phyloP scores from a whole-genome alignment of 306 rosid genomes.

The Pyrus communis region DNA sequence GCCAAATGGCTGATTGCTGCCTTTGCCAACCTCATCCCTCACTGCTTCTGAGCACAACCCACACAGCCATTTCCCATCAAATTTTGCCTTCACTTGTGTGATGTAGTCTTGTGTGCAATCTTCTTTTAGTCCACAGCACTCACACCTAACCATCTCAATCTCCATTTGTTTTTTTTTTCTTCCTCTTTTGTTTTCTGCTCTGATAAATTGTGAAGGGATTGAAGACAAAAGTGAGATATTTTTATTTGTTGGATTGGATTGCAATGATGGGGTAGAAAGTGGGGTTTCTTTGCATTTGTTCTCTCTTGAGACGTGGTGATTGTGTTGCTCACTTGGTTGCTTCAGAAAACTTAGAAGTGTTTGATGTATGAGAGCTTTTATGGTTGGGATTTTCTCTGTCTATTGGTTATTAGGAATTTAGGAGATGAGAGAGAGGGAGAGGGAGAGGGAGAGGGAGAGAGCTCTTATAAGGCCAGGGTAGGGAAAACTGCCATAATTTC shows the following conservation, averaged over 20 bases:
- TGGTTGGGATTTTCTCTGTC: neutral
- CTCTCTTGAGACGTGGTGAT: constrained; percentile 4
- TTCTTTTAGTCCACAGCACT: constrained; percentile 91
- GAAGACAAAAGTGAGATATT: neutral
- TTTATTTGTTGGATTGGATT: constrained; percentile 31
- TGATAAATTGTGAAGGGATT: constrained; percentile 6
- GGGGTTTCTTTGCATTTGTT: constrained; percentile 24
- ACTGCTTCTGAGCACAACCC: constrained; percentile 99
- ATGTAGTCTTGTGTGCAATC: constrained; percentile 91
- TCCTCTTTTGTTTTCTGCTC: neutral
- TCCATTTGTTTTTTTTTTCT: constrained; percentile 39
- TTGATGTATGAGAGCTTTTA: neutral
- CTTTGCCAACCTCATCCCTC: constrained; percentile 69
- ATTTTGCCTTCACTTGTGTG: constrained; percentile 57
- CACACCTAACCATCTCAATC: constrained; percentile 81
- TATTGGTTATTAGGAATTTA: neutral
- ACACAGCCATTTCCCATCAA: constrained; percentile 91
- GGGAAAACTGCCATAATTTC: constrained; percentile 73
- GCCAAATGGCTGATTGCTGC: constrained; percentile 42
- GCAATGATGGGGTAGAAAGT: constrained; percentile 33
- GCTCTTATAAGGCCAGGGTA: constrained; percentile 2
- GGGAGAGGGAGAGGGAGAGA: constrained; percentile 13
- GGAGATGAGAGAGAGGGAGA: neutral
- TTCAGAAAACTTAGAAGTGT: constrained; percentile 42
- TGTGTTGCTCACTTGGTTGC: constrained; percentile 24